These are phyloP conservation scores for Wickerhamiella sergipiensis DNA, from an alignment of 805 yeast genomes.

Conservation along the genomic window DNA sequence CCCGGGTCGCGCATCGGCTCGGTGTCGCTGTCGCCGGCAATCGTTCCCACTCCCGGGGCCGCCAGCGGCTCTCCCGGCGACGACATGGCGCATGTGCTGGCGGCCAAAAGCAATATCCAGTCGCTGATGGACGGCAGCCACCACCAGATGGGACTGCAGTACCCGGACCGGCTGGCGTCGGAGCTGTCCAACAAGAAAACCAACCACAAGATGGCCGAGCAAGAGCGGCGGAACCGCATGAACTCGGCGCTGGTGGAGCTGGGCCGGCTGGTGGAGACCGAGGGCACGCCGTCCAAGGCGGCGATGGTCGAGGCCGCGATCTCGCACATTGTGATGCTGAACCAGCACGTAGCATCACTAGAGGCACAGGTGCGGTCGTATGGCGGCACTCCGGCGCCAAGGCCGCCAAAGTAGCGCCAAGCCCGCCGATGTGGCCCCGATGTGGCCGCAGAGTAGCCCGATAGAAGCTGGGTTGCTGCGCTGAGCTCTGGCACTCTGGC, in stretches of 20 bases:
- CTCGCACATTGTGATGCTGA: constrained; percentile 42
- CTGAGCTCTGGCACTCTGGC: no score
- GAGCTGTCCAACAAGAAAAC: constrained; percentile 40
- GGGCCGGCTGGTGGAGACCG: constrained; percentile 35
- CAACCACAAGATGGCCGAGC: constrained; percentile 86
- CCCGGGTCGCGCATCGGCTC: not conserved
- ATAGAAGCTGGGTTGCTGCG: no score
- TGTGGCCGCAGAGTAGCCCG: no score
- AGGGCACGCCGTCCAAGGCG: constrained; percentile 67
- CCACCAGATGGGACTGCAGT: constrained; percentile 27
- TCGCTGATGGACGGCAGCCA: constrained; percentile 31
- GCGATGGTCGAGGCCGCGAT: constrained; percentile 89
- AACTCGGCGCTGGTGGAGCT: constrained; percentile 74
- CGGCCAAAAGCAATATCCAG: constrained; percentile 31
- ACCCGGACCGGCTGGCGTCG: constrained; percentile 29
- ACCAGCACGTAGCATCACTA: constrained; percentile 22
- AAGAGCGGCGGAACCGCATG: constrained; percentile 88
- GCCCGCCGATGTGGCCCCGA: no score
- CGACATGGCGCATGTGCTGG: constrained; percentile 12
- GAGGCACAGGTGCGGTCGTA: constrained; percentile 5
- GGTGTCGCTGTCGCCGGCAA: constrained; percentile 1
- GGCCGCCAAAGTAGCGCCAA: not conserved
- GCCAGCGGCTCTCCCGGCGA: not conserved
- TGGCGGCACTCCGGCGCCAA: not conserved
- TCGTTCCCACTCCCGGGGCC: not conserved